phyloP scores from a whole-genome alignment of 2,329 filamentous ascomycete genomes.

The Arthrocladium fulminans region DNA sequence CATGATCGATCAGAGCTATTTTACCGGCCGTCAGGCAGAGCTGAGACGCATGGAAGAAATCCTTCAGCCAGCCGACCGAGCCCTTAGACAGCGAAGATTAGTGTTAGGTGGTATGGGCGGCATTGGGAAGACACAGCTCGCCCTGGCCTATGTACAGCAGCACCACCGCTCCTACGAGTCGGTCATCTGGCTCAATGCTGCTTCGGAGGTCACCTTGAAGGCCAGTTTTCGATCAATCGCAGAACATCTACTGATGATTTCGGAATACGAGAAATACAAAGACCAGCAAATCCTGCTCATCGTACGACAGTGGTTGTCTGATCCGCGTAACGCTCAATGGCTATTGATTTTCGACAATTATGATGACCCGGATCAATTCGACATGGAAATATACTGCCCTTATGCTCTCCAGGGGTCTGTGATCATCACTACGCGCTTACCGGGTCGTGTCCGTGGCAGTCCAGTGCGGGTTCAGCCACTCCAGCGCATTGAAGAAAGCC shows the following conservation, averaged over 20 bases:
- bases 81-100: not conserved
- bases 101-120: constrained; percentile 37
- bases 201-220: constrained; percentile 30
- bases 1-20: no score
- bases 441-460: constrained; percentile 8
- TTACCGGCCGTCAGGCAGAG: not conserved
- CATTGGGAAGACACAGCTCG: constrained; percentile 40
- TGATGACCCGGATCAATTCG: constrained; percentile 15
- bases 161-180: constrained; percentile 31
- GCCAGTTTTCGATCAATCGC: constrained; percentile 24
- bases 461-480: constrained; percentile 9
- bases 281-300: not conserved
- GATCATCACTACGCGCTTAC: constrained; percentile 19
- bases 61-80: not conserved
- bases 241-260: no score
- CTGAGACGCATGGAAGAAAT: not conserved
- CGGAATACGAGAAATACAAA: not conserved
- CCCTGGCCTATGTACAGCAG: constrained; percentile 29
- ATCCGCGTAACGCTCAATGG: constrained; percentile 17
- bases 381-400: constrained; percentile 16
- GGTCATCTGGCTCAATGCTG: constrained; percentile 38
- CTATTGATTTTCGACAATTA: constrained; percentile 23
- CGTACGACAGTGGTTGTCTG: constrained; percentile 14
- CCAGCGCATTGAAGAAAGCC: constrained; percentile 7
- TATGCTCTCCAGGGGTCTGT: constrained; percentile 16